Evolutionary conservation across 805 yeast genomes (phyloP).

Genomic region (Yarrowia sp.): DNA sequence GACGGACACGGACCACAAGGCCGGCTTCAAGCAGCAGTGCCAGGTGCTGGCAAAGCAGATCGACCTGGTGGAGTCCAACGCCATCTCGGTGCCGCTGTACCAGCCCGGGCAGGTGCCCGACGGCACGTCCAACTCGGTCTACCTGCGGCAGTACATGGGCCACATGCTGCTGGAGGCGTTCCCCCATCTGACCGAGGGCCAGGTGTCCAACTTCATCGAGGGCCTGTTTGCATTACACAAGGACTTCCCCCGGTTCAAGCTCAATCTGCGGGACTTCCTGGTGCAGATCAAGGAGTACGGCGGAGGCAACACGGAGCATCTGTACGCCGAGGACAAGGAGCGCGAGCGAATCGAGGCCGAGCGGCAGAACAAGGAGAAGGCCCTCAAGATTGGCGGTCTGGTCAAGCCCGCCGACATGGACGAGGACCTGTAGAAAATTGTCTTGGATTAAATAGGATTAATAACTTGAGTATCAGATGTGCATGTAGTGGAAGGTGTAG

Average conservation of each 20-base stretch:
- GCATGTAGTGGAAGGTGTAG: too few species aligned
- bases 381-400: slow-evolving; percentile 86
- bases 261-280: slow-evolving; percentile 87
- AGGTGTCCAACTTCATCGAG: slow-evolving; percentile 74
- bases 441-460: too few species aligned
- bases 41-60: slow-evolving; percentile 79
- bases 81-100: slow-evolving; percentile 75
- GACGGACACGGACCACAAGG: slow-evolving; percentile 96
- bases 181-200: slow-evolving; percentile 83
- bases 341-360: slow-evolving; percentile 66
- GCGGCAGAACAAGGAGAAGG: slow-evolving; percentile 71
- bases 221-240: slow-evolving; percentile 69
- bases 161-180: slow-evolving; percentile 84
- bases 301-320: slow-evolving; percentile 83
- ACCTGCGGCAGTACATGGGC: slow-evolving; percentile 75
- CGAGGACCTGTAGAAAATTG: slow-evolving; percentile 48
- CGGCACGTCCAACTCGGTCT: slow-evolving; percentile 80
- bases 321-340: slow-evolving; percentile 91
- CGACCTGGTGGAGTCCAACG: slow-evolving; percentile 73
- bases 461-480: too few species aligned
- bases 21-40: slow-evolving; percentile 88
- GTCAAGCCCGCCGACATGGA: slow-evolving; percentile 93
- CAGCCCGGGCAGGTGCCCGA: slow-evolving; percentile 67
- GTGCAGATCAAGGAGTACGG: slow-evolving; percentile 95
- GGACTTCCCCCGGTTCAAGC: slow-evolving; percentile 73